Base-by-base conservation (phyloP, 345 rosid species). In the Mercurialis annua region DNA sequence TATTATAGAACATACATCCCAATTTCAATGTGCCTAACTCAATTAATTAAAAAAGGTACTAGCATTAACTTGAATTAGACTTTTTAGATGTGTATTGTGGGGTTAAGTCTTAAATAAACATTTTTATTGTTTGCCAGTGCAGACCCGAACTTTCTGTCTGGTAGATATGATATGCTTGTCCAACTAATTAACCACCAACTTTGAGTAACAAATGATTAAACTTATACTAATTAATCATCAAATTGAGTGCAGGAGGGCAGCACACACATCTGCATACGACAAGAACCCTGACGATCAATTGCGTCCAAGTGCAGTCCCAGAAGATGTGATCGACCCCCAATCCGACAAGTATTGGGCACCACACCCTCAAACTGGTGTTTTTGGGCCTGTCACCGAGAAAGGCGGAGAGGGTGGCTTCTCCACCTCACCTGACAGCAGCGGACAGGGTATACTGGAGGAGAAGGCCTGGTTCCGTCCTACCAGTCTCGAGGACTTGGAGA, bases 381-480 rank as follows among this genome's bases (percentile, higher is more conserved):
- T 92, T 30, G 96, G 97, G 20, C 98, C 98, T 3, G 82, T 84
- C 24, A 9, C 81, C 0, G 87, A 79, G 24, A 65, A 76, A 1
- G 82, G 69, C 2, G 71, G 52, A 33, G 75, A 31, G 9, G 24
- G 17, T 27, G 50, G 58, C 51, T 15, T 64, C 40, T 63, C 58
- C 46, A 51, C 81, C 58, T 48, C 80, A 4, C 4, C 62, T 47
- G 65, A 59, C 14, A 64, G 56, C 24, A 68, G 26, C n/a, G 59
- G 44, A 0, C 27, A 64, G 16, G 52, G 10, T 29, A 80, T 74
- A 55, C 48, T 86, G 71, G 97, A 92, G 73, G 92, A 92, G 77
- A 83, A 83, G 70, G 97, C 98, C 7, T 92, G 96, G 96, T 92
- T 90, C 80, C 97, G 98, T 47, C 97, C 97, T 5, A 90, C 88